These are phyloP conservation scores for Cubamyces sp. DNA, from an alignment of 768 basidiomycete species.

Conservation along the genomic window DNA sequence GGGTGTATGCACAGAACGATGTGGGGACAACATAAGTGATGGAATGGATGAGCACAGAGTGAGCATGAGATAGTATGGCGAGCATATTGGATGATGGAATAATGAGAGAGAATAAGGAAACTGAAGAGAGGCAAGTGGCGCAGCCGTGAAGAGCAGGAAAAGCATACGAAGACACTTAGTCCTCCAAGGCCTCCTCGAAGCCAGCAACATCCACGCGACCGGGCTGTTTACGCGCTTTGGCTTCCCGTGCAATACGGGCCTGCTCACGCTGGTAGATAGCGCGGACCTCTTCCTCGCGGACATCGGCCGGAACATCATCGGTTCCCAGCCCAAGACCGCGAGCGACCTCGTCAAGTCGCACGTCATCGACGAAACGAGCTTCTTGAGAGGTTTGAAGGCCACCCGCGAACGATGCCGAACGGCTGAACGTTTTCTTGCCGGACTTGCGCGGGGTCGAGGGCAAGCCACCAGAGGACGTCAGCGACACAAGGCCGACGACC, in stretches of 20 bases:
- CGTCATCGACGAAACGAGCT: conserved; percentile 60
- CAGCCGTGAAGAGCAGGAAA: not conserved
- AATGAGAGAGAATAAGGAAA: conserved; percentile 23
- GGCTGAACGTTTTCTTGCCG: conserved; percentile 55
- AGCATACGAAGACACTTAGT: conserved; percentile 33
- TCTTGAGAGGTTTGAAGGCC: conserved; percentile 39
- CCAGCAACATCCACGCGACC: conserved; percentile 22
- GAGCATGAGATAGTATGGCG: conserved; percentile 26
- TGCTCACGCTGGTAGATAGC: conserved; percentile 59
- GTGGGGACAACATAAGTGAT: conserved; percentile 12
- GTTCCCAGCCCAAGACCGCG: conserved; percentile 63
- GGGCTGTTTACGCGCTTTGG: conserved; percentile 36
- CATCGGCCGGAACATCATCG: conserved; percentile 37
- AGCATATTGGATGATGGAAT: conserved; percentile 20
- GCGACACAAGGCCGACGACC: conserved; percentile 65
- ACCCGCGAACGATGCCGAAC: conserved; percentile 60
- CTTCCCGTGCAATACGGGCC: conserved; percentile 48
- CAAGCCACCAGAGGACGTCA: conserved; percentile 38
- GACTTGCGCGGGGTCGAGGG: conserved; percentile 48
- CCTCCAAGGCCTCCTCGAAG: conserved; percentile 52
- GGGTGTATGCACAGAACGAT: conserved; percentile 28
- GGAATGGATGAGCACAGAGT: conserved; percentile 13
- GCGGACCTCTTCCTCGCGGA: conserved; percentile 54
- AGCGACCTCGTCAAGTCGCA: conserved; percentile 70
- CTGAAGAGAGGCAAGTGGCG: conserved; percentile 8